A percentile compares a stretch with the other conserved stretches of the same genome.
These are phyloP conservation scores for Staphylotrichum tortipilum DNA, from an alignment of 495 filamentous ascomycete species.

Conservation along the genomic window DNA sequence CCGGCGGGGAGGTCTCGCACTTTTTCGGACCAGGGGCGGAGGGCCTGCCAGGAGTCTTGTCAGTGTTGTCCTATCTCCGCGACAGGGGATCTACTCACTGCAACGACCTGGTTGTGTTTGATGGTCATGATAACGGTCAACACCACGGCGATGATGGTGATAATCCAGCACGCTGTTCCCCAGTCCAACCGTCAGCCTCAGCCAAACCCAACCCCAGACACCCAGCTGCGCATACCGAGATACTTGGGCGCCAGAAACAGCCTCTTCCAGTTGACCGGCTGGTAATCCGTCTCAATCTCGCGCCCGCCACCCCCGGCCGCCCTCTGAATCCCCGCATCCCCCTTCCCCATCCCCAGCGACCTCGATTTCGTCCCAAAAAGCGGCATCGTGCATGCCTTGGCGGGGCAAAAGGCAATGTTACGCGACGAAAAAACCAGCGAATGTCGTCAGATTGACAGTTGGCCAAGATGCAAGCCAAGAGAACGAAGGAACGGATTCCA, in stretches of 20 bases:
- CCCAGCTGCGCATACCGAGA: slow-evolving; percentile 12
- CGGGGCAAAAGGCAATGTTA: too few species aligned
- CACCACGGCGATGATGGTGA: slow-evolving; percentile 7
- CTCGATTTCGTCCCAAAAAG: too few species aligned
- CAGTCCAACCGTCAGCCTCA: background rate
- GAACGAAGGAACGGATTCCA: too few species aligned
- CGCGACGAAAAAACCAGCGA: too few species aligned
- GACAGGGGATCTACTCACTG: background rate
- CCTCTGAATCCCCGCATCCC: background rate
- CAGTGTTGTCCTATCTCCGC: background rate
- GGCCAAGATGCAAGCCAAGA: too few species aligned
- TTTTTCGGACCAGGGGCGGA: slow-evolving; percentile 21
- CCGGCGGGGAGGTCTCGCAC: slow-evolving; percentile 22
- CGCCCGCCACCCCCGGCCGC: background rate
- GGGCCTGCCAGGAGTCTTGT: slow-evolving; percentile 3
- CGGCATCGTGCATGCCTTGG: too few species aligned
- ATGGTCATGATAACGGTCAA: slow-evolving; percentile 15
- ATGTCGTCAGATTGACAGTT: too few species aligned
- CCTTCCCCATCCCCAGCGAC: background rate
- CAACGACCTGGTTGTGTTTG: slow-evolving; percentile 16
- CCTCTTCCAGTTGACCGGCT: slow-evolving; percentile 17
- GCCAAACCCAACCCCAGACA: too few species aligned
- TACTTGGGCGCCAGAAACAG: slow-evolving; percentile 15
- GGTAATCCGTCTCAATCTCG: slow-evolving; percentile 13
- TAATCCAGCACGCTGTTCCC: slow-evolving; percentile 8